Evolutionary conservation across 306 rosid genomes (phyloP), one percentile per base, ranked within the genome.

Genomic region (Trichosanthes truncata): DNA sequence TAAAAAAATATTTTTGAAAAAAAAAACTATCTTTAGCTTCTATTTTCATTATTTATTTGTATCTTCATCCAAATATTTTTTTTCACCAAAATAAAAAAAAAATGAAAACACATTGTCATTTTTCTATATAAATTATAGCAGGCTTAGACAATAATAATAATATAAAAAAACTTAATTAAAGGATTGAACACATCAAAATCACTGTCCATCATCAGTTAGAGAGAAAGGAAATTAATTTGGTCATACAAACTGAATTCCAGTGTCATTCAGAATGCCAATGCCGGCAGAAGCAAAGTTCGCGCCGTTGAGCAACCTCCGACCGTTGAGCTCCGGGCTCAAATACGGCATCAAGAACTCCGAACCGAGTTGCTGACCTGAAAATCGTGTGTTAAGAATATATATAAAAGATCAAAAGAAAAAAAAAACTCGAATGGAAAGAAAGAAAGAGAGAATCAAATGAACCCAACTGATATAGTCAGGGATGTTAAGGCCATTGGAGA

Each of bases 231-330:
- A 17, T 67, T 53, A 33, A 17, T 67, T 53, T 12, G 4, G 20
- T 14, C n/a, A 76, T 76, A 93, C 98, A 60, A 93, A 93, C 48
- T 93, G 98, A 49, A 91, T 12, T 83, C 98, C 98, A 0, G 98
- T 93, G 87, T 93, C 98, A 68, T 93, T 93, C 20, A 93, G 92
- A 77, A 93, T 90, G 78, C 98, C 98, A 62, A 93, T 90, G 59
- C 98, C 98, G 5, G 98, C 98, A 20, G 98, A 93, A 56, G 98
- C 98, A 74, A 93, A 93, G 85, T 93, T 93, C 38, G 98, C 98
- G 23, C 98, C 98, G 21, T 91, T 91, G 1, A 93, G 91, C 81
- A 93, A 80, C 41, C 9, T 85, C 59, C 83, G 33, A 5, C 98
- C 95, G 0, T 8, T 83, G 61, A 93, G 91, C 77, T 90, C 77